Conservation (phyloP, 805 yeast species). For the baker's yeast (Saccharomyces cerevisiae) region DNA sequence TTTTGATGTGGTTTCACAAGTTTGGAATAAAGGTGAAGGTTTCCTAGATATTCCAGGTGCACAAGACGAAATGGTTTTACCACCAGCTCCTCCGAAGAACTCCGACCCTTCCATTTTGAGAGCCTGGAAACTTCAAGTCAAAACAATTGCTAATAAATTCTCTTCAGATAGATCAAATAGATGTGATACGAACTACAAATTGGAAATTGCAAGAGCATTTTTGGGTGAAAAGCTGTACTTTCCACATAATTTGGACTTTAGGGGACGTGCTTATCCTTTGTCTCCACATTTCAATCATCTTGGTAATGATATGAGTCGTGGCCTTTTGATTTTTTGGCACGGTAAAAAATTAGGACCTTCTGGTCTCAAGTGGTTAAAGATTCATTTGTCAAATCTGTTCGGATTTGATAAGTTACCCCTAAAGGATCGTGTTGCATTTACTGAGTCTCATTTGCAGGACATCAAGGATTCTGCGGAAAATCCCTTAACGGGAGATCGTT, state of each 20-base stretch:
- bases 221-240: conserved; percentile 69
- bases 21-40: conserved; percentile 81
- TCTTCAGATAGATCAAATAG: conserved; percentile 73
- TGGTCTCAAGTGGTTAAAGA: conserved; percentile 68
- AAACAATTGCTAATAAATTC: conserved; percentile 48
- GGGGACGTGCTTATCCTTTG: conserved; percentile 79
- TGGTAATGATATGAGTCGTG: conserved; percentile 72
- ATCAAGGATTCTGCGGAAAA: conserved; percentile 51
- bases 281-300: conserved; percentile 75
- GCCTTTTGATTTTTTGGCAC: conserved; percentile 66
- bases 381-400: conserved; percentile 63
- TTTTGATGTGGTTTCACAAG: conserved; percentile 58
- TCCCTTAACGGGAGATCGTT: conserved; percentile 48
- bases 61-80: conserved; percentile 38
- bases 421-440: conserved; percentile 51
- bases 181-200: conserved; percentile 87
- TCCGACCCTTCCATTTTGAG: conserved; percentile 66
- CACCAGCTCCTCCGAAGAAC: conserved; percentile 51
- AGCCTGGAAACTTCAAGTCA: conserved; percentile 59
- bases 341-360: conserved; percentile 57
- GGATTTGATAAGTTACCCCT: conserved; percentile 71
- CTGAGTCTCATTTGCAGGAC: conserved; percentile 48
- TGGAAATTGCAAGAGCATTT: conserved; percentile 92
- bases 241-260: conserved; percentile 74
- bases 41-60: conserved; percentile 67